Percentiles rank a stretch among this genome's conserved stretches.
phyloP scores from a whole-genome alignment of 176 grass and related monocot species.

The Cenchrus purpureus region DNA sequence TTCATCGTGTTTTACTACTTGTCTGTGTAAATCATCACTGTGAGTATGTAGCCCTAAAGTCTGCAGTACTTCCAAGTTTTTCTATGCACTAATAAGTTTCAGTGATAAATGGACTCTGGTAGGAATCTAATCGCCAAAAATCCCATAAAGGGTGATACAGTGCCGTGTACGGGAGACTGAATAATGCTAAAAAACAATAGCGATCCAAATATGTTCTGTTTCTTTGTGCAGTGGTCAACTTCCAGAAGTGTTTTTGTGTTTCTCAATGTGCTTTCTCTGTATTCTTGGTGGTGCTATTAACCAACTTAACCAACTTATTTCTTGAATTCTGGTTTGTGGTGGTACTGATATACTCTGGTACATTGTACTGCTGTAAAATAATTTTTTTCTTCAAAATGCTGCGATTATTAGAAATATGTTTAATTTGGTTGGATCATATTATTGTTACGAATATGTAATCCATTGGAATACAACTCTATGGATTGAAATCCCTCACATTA shows the following conservation, averaged over 20 bases:
- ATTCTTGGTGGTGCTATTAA: neutral
- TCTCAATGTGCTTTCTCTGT: neutral
- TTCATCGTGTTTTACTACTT: no score
- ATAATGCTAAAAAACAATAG: neutral
- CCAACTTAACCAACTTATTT: neutral
- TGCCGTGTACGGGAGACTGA: slow-evolving; percentile 20
- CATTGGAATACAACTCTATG: neutral
- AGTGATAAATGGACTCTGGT: no score
- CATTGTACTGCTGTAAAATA: neutral
- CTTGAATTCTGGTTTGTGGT: neutral
- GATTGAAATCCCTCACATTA: no score
- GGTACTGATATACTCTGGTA: neutral
- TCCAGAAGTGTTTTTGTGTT: slow-evolving; percentile 14
- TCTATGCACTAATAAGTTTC: no score
- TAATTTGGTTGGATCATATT: neutral
- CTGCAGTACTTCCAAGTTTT: no score
- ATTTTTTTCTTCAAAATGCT: neutral
- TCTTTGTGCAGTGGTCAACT: slow-evolving; percentile 36
- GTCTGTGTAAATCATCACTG: no score
- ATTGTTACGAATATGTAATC: neutral
- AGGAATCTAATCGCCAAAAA: neutral
- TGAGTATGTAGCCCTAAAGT: no score
- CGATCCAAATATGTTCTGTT: slow-evolving; percentile 1
- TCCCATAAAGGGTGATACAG: neutral
- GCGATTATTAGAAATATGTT: neutral